Base-by-base conservation (phyloP, 2,329 filamentous ascomycete genomes). In the Cordyceps cicadae region DNA sequence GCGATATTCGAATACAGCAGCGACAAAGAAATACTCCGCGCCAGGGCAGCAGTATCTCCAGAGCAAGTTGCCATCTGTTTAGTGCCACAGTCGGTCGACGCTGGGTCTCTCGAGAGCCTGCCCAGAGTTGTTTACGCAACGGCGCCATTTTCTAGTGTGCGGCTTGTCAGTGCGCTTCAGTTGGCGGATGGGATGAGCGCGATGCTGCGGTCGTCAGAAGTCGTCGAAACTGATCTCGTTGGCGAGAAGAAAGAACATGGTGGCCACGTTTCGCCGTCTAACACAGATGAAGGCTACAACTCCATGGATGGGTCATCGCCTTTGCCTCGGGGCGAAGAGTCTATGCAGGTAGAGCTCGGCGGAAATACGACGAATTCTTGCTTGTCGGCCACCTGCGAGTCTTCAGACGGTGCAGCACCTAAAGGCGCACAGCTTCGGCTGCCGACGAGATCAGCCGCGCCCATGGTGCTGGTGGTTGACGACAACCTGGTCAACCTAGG, bases 401-500 rank as follows among this genome's bases (percentile, higher is more conserved):
- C 39, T 11, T 37, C 12, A 37, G 12, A 8, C 11, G 34, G 11
- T 8, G 3, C 34, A 37, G 34, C 34, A 3, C 14, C 12, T 3
- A 9, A 37, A 37, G 8, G 11, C 34, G 34, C 34, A 41, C 52
- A 8, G 11, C 34, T 11, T 37, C 34, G 34, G 34, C 12, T 11
- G 8, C 34, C 11, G 34, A 37, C 34, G 15, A 29, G 12, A 5
- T 21, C 60, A 7, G n/a, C 62, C 5, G 65, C 60, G 0, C 70
- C 70, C 3, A 60, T 60, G 17, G 68, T 68, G 0, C 70, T 81
- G 0, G 67, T 81, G 0, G 78, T 79, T 0, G 78, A 80, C 62
- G 78, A 80, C 62, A 81, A 80, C 51, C 59, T 73, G 3, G 75
- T 80, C 59, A 81, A 81, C 24, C 71, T 80, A 0, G 77, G 77